A percentile compares a stretch with the other conserved stretches of the same genome.
Evolutionary conservation across 2,329 filamentous ascomycete species (phyloP).

Genomic region (Periglandula ipomoeae): DNA sequence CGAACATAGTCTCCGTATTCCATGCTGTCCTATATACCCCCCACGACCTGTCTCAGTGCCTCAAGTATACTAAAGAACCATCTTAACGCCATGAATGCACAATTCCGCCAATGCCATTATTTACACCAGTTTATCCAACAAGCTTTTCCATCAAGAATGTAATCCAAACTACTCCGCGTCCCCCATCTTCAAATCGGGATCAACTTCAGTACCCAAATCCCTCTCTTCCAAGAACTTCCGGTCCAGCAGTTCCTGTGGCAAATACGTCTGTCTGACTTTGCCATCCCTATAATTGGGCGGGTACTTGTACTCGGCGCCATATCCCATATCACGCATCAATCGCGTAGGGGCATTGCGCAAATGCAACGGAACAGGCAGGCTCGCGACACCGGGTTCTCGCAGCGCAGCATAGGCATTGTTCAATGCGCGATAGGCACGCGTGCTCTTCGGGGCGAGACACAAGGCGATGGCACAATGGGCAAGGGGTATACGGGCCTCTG

Average conservation of each 20-base stretch:
- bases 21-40: too few species aligned
- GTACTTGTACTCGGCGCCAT: conserved; percentile 90
- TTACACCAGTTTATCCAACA: neutral
- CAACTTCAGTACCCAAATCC: conserved; percentile 70
- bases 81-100: neutral
- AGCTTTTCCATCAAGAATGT: neutral
- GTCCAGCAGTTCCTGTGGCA: conserved; percentile 68
- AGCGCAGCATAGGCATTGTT: conserved; percentile 73
- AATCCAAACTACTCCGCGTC: conserved; percentile 5
- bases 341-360: conserved; percentile 85
- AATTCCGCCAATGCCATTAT: neutral
- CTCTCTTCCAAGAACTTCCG: conserved; percentile 68
- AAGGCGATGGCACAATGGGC: conserved; percentile 81
- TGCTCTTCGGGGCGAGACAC: conserved; percentile 74
- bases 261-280: conserved; percentile 74
- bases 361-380: conserved; percentile 75
- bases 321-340: conserved; percentile 88
- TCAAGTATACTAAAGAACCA: too few species aligned
- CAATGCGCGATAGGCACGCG: conserved; percentile 72
- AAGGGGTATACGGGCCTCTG: conserved; percentile 86
- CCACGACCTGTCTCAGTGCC: too few species aligned
- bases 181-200: conserved; percentile 52
- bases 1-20: too few species aligned
- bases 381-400: conserved; percentile 73
- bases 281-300: conserved; percentile 85